A percentile compares a stretch with the other conserved stretches of the same genome.
These are phyloP conservation scores for Miscanthus sacchariflorus DNA, from an alignment of 202 grass and related monocot genomes.

Conservation along the genomic window DNA sequence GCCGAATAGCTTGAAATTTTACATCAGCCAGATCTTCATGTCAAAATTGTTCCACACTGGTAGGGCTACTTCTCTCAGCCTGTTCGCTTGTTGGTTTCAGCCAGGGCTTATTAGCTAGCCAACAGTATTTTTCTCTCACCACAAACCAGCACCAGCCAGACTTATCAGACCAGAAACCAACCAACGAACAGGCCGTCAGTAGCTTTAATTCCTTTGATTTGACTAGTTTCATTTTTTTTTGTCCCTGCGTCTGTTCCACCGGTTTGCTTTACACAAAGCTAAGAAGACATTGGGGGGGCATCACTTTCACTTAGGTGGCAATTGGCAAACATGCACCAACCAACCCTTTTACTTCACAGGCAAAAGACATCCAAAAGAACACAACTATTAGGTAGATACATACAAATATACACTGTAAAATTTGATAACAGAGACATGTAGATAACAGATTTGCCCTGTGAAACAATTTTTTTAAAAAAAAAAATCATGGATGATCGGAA, in stretches of 20 bases:
- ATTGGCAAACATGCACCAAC: slow-evolving; percentile 52
- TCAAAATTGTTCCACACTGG: background rate
- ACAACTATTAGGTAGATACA: background rate
- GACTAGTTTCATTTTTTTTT: background rate
- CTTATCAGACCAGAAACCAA: too few species aligned
- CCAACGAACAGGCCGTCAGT: background rate
- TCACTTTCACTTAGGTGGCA: slow-evolving; percentile 53
- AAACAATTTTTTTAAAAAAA: background rate
- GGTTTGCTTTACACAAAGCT: slow-evolving; percentile 50
- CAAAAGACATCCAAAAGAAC: background rate
- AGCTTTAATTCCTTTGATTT: slow-evolving; percentile 27
- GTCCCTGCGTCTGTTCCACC: background rate
- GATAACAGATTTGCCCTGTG: background rate
- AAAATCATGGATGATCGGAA: background rate
- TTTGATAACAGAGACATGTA: background rate
- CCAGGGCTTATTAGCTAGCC: too few species aligned
- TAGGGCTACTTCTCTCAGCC: background rate
- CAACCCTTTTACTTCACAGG: background rate
- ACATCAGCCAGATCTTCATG: background rate
- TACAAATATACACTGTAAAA: background rate
- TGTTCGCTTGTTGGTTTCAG: too few species aligned
- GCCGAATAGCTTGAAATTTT: background rate
- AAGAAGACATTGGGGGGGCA: slow-evolving; percentile 28
- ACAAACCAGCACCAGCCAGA: too few species aligned
- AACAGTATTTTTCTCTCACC: too few species aligned